phyloP scores from a whole-genome alignment of 345 rosid species.

The Ricinus communis region DNA sequence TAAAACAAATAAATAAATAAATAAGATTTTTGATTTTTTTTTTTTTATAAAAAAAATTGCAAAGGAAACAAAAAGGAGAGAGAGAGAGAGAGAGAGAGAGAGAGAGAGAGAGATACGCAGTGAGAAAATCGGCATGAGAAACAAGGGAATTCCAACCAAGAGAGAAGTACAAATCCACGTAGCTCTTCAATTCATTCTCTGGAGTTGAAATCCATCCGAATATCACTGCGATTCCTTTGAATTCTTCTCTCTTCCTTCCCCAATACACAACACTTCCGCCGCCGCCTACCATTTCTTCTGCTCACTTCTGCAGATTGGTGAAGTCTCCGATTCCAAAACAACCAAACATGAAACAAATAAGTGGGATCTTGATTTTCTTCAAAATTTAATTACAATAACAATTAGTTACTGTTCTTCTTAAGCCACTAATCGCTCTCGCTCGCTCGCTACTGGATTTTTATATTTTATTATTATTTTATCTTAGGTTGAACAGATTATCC shows the following conservation, averaged over 20 bases:
- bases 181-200: conserved; percentile 44
- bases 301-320: not conserved
- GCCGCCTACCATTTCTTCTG: conserved; percentile 44
- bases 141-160: conserved; percentile 88
- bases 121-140: conserved; percentile 70
- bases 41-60: not conserved
- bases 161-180: conserved; percentile 75
- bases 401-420: no score
- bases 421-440: no score
- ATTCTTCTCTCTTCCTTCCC: conserved; percentile 48
- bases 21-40: no score
- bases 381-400: no score
- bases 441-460: no score
- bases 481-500: no score
- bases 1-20: no score
- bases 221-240: conserved; percentile 70
- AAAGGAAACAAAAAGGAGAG: not conserved
- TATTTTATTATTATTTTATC: no score
- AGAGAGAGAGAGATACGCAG: conserved; percentile 47
- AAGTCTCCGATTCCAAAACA: no score
- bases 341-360: not conserved
- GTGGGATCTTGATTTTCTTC: no score
- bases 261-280: conserved; percentile 44
- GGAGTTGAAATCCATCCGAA: conserved; percentile 71
- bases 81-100: conserved; percentile 18